A percentile compares a stretch with the other conserved stretches of the same genome.
Evolutionary conservation across 176 grass and related monocot genomes (phyloP).

Genomic region (Saccharum officinarum): DNA sequence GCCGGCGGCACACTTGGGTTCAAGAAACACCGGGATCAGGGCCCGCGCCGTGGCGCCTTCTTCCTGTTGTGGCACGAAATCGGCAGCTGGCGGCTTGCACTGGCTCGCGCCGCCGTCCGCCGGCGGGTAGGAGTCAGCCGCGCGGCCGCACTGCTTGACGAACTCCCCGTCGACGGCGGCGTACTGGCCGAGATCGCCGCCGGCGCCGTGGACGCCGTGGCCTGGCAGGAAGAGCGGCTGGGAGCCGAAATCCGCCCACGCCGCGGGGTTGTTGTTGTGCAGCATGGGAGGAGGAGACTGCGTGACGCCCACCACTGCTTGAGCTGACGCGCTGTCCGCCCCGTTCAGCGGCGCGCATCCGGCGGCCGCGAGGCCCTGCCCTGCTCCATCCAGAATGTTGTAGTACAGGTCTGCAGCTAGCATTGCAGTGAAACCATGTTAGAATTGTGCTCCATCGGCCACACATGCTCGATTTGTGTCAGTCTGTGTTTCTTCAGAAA

Average conservation of each 20-base stretch:
- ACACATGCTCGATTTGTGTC: background rate
- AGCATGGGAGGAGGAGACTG: conserved; percentile 24
- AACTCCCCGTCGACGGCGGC: conserved; percentile 40
- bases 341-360: conserved; percentile 29
- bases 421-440: conserved; percentile 2
- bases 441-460: background rate
- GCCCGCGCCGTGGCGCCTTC: conserved; percentile 6
- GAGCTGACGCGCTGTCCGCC: conserved; percentile 12
- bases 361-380: conserved; percentile 23
- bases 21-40: conserved; percentile 36
- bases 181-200: conserved; percentile 32
- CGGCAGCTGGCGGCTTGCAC: background rate
- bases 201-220: background rate
- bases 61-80: background rate
- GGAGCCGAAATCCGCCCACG: conserved; percentile 40
- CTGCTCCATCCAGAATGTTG: conserved; percentile 52
- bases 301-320: background rate
- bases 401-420: conserved; percentile 56
- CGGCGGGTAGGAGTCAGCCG: conserved; percentile 1
- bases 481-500: background rate
- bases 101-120: conserved; percentile 8
- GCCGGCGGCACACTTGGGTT: conserved; percentile 30
- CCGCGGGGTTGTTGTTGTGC: conserved; percentile 3
- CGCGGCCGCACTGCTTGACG: conserved; percentile 33
- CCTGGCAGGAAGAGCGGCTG: conserved; percentile 27